phyloP scores from a whole-genome alignment of 2,329 filamentous ascomycete species.

The Verticillium nubilum region DNA sequence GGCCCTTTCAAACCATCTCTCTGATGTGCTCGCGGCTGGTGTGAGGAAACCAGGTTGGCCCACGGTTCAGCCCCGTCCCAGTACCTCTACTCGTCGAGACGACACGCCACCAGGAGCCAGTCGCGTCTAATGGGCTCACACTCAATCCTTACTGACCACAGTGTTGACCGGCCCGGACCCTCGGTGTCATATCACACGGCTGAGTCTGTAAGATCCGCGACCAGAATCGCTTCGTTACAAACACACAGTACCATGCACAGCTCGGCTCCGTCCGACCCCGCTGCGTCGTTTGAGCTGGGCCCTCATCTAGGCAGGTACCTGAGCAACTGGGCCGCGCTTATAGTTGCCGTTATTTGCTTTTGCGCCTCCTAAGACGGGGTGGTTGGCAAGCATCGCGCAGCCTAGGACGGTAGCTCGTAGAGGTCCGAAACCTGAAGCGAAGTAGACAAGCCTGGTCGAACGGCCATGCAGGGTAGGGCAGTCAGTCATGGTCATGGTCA shows the following conservation, averaged over 20 bases:
- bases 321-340: not conserved
- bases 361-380: not conserved
- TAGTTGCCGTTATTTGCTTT: not conserved
- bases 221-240: too few species aligned
- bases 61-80: too few species aligned
- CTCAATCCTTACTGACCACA: too few species aligned
- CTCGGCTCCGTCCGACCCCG: too few species aligned
- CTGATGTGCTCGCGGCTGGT: not conserved
- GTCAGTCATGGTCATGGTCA: not conserved
- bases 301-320: not conserved
- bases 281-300: not conserved
- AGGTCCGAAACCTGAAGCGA: not conserved
- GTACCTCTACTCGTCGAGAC: too few species aligned
- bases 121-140: too few species aligned
- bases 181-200: too few species aligned
- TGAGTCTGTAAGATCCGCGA: too few species aligned
- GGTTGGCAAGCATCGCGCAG: not conserved
- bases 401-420: not conserved
- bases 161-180: too few species aligned
- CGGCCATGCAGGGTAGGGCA: not conserved
- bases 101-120: too few species aligned
- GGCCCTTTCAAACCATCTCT: not conserved
- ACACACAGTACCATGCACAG: not conserved
- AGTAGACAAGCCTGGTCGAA: not conserved
- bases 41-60: not conserved